These are phyloP conservation scores for Boechera stricta DNA, from an alignment of 345 rosid genomes.

Conservation along the genomic window DNA sequence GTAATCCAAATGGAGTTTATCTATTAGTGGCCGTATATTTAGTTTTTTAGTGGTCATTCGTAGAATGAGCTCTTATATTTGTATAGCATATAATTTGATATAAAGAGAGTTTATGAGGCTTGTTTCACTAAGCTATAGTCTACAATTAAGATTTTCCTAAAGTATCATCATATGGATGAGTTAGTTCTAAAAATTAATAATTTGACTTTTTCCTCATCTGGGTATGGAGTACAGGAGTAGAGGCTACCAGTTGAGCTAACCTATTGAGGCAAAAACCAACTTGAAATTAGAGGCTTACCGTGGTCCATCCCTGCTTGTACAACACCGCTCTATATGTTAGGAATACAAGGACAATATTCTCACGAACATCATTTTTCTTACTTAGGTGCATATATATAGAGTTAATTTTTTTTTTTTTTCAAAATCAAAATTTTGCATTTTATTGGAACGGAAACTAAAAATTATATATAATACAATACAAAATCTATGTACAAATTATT, in stretches of 20 bases:
- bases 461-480: background rate
- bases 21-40: slow-evolving; percentile 10
- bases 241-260: slow-evolving; percentile 11
- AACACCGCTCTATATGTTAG: background rate
- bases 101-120: slow-evolving; percentile 2
- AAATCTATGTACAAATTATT: background rate
- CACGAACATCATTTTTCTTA: background rate
- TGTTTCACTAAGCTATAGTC: slow-evolving; percentile 12
- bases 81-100: slow-evolving; percentile 11
- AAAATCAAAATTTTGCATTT: background rate
- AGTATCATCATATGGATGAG: background rate
- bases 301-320: slow-evolving; percentile 10
- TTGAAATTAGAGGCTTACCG: too few relatives aligned
- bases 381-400: background rate
- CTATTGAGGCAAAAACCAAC: too few relatives aligned
- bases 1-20: slow-evolving; percentile 24
- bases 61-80: background rate
- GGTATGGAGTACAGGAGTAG: slow-evolving; percentile 4
- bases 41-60: slow-evolving; percentile 16
- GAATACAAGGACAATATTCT: background rate
- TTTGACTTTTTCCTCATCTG: background rate
- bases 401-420: background rate
- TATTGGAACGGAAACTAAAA: background rate
- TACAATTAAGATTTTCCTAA: background rate
- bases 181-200: background rate